Percentiles rank a stretch among this genome's conserved stretches.
Evolutionary conservation across 2,329 filamentous ascomycete genomes (phyloP).

Genomic region (Rutstroemia sp.): DNA sequence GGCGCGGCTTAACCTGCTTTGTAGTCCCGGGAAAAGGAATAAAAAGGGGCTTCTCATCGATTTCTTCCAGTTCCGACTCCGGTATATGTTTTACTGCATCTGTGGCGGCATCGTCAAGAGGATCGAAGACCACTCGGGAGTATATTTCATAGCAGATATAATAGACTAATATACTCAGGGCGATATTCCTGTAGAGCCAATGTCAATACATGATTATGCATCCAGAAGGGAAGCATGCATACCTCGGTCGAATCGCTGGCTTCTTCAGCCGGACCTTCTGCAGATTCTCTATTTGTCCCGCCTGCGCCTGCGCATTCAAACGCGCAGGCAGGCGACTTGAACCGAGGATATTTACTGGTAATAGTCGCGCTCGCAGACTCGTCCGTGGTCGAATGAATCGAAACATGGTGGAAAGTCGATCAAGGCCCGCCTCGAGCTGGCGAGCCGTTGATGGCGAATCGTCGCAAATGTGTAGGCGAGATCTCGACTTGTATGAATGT

Average conservation of each 20-base stretch:
- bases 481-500: neutral
- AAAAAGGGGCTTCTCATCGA: conserved; percentile 43
- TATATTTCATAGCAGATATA: conserved; percentile 37
- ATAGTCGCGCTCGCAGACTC: neutral
- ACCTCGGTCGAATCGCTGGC: conserved; percentile 14
- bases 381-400: conserved; percentile 17
- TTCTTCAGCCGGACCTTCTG: conserved; percentile 24
- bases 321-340: conserved; percentile 23
- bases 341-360: conserved; percentile 10
- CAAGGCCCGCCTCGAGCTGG: conserved; percentile 24
- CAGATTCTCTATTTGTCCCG: conserved; percentile 15
- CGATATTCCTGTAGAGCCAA: conserved; percentile 16
- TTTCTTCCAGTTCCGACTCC: conserved; percentile 36
- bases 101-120: conserved; percentile 31
- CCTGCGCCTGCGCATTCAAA: conserved; percentile 17
- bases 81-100: conserved; percentile 36
- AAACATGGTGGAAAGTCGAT: conserved; percentile 19
- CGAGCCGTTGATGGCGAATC: conserved; percentile 16
- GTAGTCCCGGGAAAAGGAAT: conserved; percentile 56
- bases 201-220: neutral
- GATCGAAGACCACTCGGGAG: conserved; percentile 38
- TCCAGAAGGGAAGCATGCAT: neutral
- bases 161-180: conserved; percentile 30
- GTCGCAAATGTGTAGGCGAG: neutral
- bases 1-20: conserved; percentile 38